A percentile compares a stretch with the other conserved stretches of the same genome.
phyloP scores from a whole-genome alignment of 495 filamentous ascomycete species.

The Penicillium psychrofluorescens region DNA sequence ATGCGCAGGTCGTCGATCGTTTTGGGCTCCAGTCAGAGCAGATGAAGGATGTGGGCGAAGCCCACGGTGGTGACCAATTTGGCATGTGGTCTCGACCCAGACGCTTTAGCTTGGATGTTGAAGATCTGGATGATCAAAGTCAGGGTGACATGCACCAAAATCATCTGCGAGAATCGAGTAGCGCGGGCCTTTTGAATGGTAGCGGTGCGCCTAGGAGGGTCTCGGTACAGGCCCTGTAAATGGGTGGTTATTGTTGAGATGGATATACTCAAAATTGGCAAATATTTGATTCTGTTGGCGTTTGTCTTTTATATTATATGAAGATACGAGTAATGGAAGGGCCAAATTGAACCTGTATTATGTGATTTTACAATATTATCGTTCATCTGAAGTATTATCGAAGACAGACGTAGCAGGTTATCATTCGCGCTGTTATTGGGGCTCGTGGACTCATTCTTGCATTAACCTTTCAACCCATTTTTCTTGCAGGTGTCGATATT shows the following conservation, averaged over 20 bases:
- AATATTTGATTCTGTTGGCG: too few relatives aligned
- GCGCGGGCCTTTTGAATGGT: constrained; percentile 22
- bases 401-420: too few relatives aligned
- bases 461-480: too few relatives aligned
- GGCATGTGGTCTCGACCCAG: constrained; percentile 34
- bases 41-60: constrained; percentile 14
- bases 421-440: too few relatives aligned
- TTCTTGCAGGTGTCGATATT: too few relatives aligned
- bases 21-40: constrained; percentile 24
- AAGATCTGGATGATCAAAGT: constrained; percentile 22
- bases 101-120: constrained; percentile 34
- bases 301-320: too few relatives aligned
- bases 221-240: constrained; percentile 19
- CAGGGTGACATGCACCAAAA: constrained; percentile 24
- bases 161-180: constrained; percentile 31
- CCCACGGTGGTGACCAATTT: constrained; percentile 21
- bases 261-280: background rate
- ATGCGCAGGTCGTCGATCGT: constrained; percentile 22
- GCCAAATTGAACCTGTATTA: background rate
- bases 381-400: too few relatives aligned
- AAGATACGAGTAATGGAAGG: background rate
- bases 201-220: constrained; percentile 20
- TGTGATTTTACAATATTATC: too few relatives aligned
- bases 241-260: background rate
- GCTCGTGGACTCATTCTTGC: too few relatives aligned